Evolutionary conservation across 1,284 basidiomycete species (phyloP), one percentile per base, ranked within the genome.

Genomic region (Filobasidium uniguttulatum): DNA sequence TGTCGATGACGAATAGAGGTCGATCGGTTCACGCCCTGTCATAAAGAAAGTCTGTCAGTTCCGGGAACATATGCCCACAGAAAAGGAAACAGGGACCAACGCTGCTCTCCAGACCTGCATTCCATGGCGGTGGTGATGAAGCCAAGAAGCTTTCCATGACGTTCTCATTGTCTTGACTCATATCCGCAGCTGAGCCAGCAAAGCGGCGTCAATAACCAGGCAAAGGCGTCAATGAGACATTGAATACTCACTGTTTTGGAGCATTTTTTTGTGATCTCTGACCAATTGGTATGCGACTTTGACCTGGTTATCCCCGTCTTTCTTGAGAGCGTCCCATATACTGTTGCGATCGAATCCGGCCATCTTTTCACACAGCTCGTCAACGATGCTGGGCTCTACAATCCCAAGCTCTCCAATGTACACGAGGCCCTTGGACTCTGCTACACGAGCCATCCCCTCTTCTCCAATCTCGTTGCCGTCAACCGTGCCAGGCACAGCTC

Each of bases 241-340:
- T 12, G 19, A 26, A 2, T 12, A 63, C 67, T 60, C 46, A 69
- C 83, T 69, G 67, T 85, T 85, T 64, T 82, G 80, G n/a, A 89
- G 79, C 54, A 85, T 77, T 37, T 89, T 73, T 59, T 81, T 77
- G 70, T 93, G 90, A 64, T 97, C 93, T 48, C 89, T 74, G 48
- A 94, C 75, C 2, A 97, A 75, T 77, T 93, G 82, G 67, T 97
- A 98, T 0, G 93, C 91, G 15, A 98, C 90, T 69, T 96, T 93
- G 64, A 97, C 83, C 52, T 89, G 85, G 63, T 96, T 94, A 36
- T 93, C 90, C 51, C 89, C 85, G 41, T 89, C 82, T 55, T 81
- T 73, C 58, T 82, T 75, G 53, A 97, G 69, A 59, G 82, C 83
- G 52, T 84, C 80, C 82, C 85, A 86, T 5, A 97, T 78, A 58